Evolutionary conservation across 768 basidiomycete species (phyloP), one percentile per base, ranked within the genome.

Genomic region (Arthromyces matolae): DNA sequence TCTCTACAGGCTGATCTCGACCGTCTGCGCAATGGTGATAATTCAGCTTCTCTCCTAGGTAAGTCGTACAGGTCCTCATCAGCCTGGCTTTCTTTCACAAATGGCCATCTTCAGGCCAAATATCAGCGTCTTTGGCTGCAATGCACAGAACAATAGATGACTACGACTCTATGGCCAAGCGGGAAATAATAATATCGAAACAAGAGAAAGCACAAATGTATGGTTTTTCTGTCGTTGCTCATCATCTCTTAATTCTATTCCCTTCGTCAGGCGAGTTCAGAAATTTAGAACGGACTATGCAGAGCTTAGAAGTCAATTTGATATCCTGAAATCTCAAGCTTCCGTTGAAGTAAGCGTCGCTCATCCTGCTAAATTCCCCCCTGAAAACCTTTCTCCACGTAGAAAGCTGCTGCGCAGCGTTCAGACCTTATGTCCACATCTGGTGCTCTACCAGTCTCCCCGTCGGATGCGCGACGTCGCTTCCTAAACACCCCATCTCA

Each of bases 121-220:
- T 99, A 68, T 90, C 91, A 25, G 93, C 94, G n/a, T 93, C 92
- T 8, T 74, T 99, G n/a, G 82, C 92, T 22, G 93, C 93, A 2
- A 85, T 98, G 79, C 85, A 89, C 41, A 72, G 96, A 48, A 93
- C 96, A 45, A 85, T 98, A 53, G 94, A 97, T 51, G 96, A 99
- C 62, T 98, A 95, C 61, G 94, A 97, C 59, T 86, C 89, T 8
- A 93, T 98, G 89, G 92, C 90, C 0, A 90, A 86, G 71, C 78
- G 94, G 52, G 96, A 99, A 67, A 92, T 96, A 61, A 93, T 98
- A 43, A 92, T 89, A 57, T 84, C 89, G 36, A 98, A 96, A 70
- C 86, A 93, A 66, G 95, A 97, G 71, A 98, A 98, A 70, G 96
- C 94, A 0, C 78, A 88, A 62, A 86, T 88, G 90, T 93, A 58